Evolutionary conservation across 1,284 basidiomycete species (phyloP), one percentile per base, ranked within the genome.

Genomic region (Vanrija pseudolonga): DNA sequence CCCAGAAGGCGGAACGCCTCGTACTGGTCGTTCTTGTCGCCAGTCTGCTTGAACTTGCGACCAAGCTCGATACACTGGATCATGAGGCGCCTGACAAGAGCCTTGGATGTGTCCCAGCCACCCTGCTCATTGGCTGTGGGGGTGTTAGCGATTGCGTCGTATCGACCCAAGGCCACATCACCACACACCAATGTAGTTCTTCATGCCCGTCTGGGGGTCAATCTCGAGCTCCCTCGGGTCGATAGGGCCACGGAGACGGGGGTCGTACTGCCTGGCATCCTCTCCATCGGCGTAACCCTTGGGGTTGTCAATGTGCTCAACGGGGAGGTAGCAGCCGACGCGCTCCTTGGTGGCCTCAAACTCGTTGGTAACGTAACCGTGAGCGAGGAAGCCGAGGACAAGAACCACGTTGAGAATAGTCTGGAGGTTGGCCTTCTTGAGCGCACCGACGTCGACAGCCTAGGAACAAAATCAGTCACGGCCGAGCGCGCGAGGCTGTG

Each of bases 291-390:
- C 88, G 63, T 93, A 92, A 14, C 86, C 90, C 73, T 74, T 76
- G 6, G 88, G 88, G 65, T 90, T 90, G 68, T 90, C 88, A 60
- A 95, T 93, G 73, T 96, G 92, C 74, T 94, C 90, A 0, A 82
- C 84, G 2, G 90, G 89, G 26, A 93, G 84, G 76, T 97, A 96
- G 38, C 85, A 85, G 2, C 89, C 91, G 5, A 96, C 82, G 22
- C 92, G 82, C 56, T 95, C 91, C 32, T 80, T 78, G 1, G 92
- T 97, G 45, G 96, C 89, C 74, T 96, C 90, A 63, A 96, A 96
- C 74, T 93, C 90, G 48, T 82, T 78, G 0, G 66, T 63, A 42
- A 54, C 57, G 45, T 64, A 61, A 36, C 67, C 50, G 47, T 60
- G 56, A 19, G 56, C 56, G n/a, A 53, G 60, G 45, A 90, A 90